Conservation (phyloP, 768 basidiomycete species). For the Pleurotus pulmonarius region DNA sequence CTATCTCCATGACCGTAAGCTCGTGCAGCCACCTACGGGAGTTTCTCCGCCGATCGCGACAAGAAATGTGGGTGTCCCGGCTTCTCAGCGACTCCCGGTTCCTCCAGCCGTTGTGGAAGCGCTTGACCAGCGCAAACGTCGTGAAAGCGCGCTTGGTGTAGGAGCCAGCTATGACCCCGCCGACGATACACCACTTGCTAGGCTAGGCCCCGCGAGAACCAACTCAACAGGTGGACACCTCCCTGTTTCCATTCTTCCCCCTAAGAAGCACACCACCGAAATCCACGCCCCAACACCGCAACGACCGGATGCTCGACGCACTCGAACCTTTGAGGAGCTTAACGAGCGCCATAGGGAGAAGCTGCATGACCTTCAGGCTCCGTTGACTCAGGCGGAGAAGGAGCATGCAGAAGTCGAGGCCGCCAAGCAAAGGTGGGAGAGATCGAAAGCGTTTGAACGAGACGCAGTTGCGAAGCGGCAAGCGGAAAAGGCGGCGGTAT, state of each 20-base stretch:
- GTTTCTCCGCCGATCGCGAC: slow-evolving; percentile 75
- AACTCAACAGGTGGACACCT: slow-evolving; percentile 25
- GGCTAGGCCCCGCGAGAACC: slow-evolving; percentile 19
- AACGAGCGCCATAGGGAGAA: slow-evolving; percentile 83
- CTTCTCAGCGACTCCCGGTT: slow-evolving; percentile 47
- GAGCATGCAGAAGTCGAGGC: slow-evolving; percentile 72
- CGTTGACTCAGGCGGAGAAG: slow-evolving; percentile 75
- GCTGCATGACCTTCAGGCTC: slow-evolving; percentile 77
- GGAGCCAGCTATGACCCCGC: slow-evolving; percentile 27
- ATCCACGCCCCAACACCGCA: slow-evolving; percentile 47
- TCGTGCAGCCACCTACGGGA: slow-evolving; percentile 80
- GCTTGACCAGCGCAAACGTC: slow-evolving; percentile 61
- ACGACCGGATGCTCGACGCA: slow-evolving; percentile 42
- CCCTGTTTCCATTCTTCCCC: slow-evolving; percentile 46
- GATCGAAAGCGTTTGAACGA: slow-evolving; percentile 68
- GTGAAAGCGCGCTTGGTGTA: slow-evolving; percentile 63
- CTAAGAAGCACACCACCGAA: slow-evolving; percentile 33
- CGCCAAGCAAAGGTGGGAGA: slow-evolving; percentile 83
- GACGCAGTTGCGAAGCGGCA: slow-evolving; percentile 70
- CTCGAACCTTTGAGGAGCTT: slow-evolving; percentile 84
- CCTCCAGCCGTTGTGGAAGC: slow-evolving; percentile 76
- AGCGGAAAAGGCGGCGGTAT: slow-evolving; percentile 60
- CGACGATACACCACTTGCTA: slow-evolving; percentile 42
- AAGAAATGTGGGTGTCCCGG: slow-evolving; percentile 31
- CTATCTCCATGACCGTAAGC: slow-evolving; percentile 81